Conservation (phyloP, 257 asterid genomes). For the Gardenia jasminoides region DNA sequence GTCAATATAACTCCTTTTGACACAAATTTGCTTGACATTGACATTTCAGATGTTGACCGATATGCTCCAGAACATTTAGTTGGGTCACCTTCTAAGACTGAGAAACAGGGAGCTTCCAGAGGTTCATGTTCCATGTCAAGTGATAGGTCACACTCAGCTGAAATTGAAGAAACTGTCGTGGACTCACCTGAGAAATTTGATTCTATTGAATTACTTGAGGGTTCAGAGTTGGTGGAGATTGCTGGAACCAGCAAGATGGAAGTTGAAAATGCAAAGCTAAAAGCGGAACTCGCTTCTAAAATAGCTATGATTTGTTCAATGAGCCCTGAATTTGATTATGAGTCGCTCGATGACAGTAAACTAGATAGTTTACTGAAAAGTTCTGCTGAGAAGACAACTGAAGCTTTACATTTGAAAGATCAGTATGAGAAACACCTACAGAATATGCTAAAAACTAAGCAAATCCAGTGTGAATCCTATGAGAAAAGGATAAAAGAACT, state of each 20-base stretch:
- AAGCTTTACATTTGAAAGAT: constrained; percentile 74
- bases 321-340: constrained; percentile 58
- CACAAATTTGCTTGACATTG: constrained; percentile 69
- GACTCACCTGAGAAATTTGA: constrained; percentile 45
- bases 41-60: constrained; percentile 74
- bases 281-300: constrained; percentile 97
- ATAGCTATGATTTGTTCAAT: constrained; percentile 80
- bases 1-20: constrained; percentile 87
- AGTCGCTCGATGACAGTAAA: constrained; percentile 59
- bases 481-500: constrained; percentile 90
- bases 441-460: constrained; percentile 65
- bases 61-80: constrained; percentile 85
- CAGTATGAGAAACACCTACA: constrained; percentile 81
- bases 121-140: constrained; percentile 54
- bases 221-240: constrained; percentile 76
- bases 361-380: constrained; percentile 57
- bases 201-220: constrained; percentile 54
- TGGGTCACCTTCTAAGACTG: constrained; percentile 55
- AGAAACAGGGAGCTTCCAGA: constrained; percentile 53
- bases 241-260: constrained; percentile 95
- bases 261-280: constrained; percentile 91
- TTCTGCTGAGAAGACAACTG: constrained; percentile 74
- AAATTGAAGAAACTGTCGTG: constrained; percentile 42
- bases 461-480: constrained; percentile 79
- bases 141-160: constrained; percentile 58